Base-by-base conservation (phyloP, 352 stramenopile species). In the Achlya hypogyna region DNA sequence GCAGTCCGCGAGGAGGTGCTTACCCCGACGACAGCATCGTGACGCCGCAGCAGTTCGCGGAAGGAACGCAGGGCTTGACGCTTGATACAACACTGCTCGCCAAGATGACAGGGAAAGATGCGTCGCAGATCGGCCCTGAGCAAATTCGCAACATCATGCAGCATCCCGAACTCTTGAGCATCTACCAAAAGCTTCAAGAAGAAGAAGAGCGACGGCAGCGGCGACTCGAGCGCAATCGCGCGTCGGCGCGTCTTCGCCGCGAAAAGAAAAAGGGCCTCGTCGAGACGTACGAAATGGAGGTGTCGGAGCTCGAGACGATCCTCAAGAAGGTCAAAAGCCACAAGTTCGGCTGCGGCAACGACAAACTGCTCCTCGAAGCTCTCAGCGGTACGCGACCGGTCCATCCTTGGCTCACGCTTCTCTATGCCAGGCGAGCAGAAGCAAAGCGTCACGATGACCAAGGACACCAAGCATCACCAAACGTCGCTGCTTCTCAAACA, bases 101-200 rank as follows among this genome's bases (percentile, higher is more conserved):
- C 16, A 79, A 84, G n/a, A 79, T 94, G 35, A 91, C 81, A 23
- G 85, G 81, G 51, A 89, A 82, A 16, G 86, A 93, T 22, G 82
- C 84, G 56, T 82, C 83, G 23, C 72, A 84, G 16, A 86, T 95
- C 66, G 84, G 82, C 49, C 84, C 80, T 5, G 84, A 95, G 63
- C 78, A 93, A 67, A 93, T 95, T 69, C 88, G 89, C 58, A 85
- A 93, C 72, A 93, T 95, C 67, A 95, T 95, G 84, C 80, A 82
- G 12, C 84, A 75, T 10, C 82, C 85, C 1, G 84, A 95, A 60
- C 64, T 95, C 25, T 65, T 95, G 32, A 91, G 81, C 23, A 95
- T 95, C 31, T 95, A 95, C 71, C 85, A 95, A 68, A 95, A 91
- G 60, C 71, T 95, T 1, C 86, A 92, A 51, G 84, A 93, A 72